phyloP scores from a whole-genome alignment of 352 stramenopile genomes.

The Globisporangium mamillatum region DNA sequence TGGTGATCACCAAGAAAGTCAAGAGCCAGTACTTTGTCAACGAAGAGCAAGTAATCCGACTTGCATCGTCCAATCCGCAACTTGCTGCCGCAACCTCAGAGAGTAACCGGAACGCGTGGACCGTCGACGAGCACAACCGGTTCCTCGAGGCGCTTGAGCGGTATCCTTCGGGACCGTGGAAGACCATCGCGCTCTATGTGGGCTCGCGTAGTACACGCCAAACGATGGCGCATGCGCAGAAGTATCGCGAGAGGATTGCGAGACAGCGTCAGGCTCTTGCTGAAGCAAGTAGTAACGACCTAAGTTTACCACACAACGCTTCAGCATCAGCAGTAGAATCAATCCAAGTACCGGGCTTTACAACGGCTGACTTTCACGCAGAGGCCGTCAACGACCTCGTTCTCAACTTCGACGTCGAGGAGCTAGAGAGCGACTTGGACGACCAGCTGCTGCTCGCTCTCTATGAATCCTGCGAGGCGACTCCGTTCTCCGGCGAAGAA shows the following conservation, averaged over 20 bases:
- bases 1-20: constrained; percentile 7
- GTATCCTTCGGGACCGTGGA: background rate
- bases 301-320: too few species aligned
- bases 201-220: background rate
- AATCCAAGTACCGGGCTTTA: background rate
- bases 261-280: background rate
- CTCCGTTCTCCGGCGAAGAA: constrained; percentile 3
- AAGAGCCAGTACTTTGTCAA: constrained; percentile 14
- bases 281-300: background rate
- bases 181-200: background rate
- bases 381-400: background rate
- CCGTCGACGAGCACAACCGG: background rate
- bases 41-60: constrained; percentile 4
- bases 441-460: constrained; percentile 3
- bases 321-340: background rate
- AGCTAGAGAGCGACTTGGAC: background rate
- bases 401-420: background rate
- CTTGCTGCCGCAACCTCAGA: background rate
- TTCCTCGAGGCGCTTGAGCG: constrained; percentile 5
- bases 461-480: background rate
- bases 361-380: background rate
- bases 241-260: background rate
- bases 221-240: background rate
- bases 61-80: constrained; percentile 5
- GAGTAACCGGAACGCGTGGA: background rate